phyloP scores from a whole-genome alignment of 345 rosid genomes.

The Melaleuca alternifolia region DNA sequence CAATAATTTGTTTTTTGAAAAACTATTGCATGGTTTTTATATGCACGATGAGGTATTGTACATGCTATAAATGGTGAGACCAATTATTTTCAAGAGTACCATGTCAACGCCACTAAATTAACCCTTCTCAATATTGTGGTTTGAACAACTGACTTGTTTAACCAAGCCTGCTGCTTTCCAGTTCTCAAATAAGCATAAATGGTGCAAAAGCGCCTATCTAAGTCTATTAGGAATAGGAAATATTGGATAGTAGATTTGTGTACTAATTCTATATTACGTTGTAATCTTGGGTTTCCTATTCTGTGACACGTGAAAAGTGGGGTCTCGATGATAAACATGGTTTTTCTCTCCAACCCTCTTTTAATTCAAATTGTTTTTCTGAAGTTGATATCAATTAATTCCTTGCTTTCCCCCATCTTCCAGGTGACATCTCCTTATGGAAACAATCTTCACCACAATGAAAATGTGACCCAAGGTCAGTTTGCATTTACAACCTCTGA shows the following conservation, averaged over 20 bases:
- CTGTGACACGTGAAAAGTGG: neutral
- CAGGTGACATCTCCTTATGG: slow-evolving; percentile 85
- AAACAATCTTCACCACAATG: slow-evolving; percentile 51
- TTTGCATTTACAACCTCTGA: slow-evolving; percentile 73
- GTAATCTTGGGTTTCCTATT: neutral
- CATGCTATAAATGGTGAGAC: neutral
- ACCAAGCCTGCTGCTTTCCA: neutral
- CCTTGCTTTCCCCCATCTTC: neutral
- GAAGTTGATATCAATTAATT: neutral
- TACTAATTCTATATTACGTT: neutral
- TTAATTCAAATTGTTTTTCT: neutral
- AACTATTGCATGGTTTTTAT: neutral
- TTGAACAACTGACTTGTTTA: neutral
- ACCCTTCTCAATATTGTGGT: neutral
- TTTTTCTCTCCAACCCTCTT: neutral
- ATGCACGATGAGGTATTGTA: neutral
- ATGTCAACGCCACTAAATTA: neutral
- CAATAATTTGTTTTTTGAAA: neutral
- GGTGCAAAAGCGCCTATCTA: neutral
- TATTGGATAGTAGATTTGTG: neutral
- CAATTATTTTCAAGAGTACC: neutral
- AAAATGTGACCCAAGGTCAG: slow-evolving; percentile 51
- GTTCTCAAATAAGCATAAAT: neutral
- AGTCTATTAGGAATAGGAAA: neutral
- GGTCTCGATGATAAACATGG: neutral